Percentiles rank a stretch among this genome's conserved stretches.
These are phyloP conservation scores for Nemania sp. DNA, from an alignment of 2,329 filamentous ascomycete species.

Conservation along the genomic window DNA sequence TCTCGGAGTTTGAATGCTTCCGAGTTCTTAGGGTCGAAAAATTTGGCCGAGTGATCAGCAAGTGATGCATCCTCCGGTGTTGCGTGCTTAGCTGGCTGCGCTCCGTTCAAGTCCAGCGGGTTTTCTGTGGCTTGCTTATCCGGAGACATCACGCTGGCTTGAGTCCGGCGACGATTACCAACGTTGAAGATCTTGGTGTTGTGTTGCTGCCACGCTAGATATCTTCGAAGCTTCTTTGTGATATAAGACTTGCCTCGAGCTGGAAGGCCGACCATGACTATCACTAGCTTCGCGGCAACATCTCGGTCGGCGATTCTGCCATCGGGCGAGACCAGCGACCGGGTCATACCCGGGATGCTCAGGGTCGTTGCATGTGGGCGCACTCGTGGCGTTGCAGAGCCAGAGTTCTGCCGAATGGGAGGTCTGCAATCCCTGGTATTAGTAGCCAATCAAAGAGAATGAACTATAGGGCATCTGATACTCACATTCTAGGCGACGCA, in stretches of 20 bases:
- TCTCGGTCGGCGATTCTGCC: constrained; percentile 91
- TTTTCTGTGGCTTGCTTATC: constrained; percentile 41
- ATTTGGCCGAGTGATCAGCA: constrained; percentile 84
- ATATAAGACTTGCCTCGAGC: constrained; percentile 98
- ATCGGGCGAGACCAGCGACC: constrained; percentile 93
- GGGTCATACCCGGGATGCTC: constrained; percentile 94
- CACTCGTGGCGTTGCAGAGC: constrained; percentile 74
- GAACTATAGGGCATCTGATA: constrained; percentile 12
- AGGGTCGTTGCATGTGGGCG: constrained; percentile 88
- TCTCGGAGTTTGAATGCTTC: constrained; percentile 82
- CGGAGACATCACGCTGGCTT: constrained; percentile 58
- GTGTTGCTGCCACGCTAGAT: constrained; percentile 96
- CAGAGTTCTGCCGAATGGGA: constrained; percentile 73
- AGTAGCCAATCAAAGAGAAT: constrained; percentile 11
- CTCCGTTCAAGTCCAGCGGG: constrained; percentile 55
- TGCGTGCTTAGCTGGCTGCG: constrained; percentile 42
- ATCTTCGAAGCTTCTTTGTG: constrained; percentile 95
- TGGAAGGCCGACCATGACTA: constrained; percentile 96
- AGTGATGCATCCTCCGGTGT: constrained; percentile 43
- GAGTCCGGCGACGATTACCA: constrained; percentile 83
- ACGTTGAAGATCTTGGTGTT: constrained; percentile 97
- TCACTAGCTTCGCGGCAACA: constrained; percentile 93
- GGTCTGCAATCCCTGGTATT: constrained; percentile 51
- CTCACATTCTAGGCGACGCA: constrained; percentile 62
- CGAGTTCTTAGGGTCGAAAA: constrained; percentile 90